Base-by-base conservation (phyloP, 805 yeast genomes). In the Grigorovia yakushimaensis region DNA sequence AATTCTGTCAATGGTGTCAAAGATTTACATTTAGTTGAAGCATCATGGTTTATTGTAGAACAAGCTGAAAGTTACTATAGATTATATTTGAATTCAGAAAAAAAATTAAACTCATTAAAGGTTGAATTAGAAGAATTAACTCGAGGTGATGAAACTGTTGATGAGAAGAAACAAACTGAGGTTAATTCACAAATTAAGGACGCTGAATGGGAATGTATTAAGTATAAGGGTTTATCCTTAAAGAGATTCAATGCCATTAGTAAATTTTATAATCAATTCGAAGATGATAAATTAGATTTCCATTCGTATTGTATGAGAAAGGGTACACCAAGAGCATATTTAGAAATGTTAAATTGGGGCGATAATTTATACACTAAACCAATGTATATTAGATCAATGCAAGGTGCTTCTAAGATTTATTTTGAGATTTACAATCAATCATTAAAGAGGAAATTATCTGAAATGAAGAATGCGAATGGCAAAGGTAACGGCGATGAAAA, bases 281-380 rank as follows among this genome's bases (percentile, higher is more conserved):
- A 72, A 59, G 78, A 77, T 51, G 98, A 93, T 61, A 97, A 93
- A 69, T 74, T 84, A 53, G 99, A 93, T 64, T 93, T 91, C 81
- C 98, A 93, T 63, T 82, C 85, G 42, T 93, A 87, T 64, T 84
- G 95, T 61, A 78, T 86, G 73, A 78, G 96, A 66, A 80, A 84
- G 56, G 98, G 97, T 20, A 87, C 97, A 6, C 82, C 91, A 22
- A 76, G 95, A 53, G 82, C 91, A 8, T 93, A 91, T 61, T 55
- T 85, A 24, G 81, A 80, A 18, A 78, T 86, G 77, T 54, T 89
- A 44, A 65, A 71, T 43, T 93, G 98, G 98, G 95, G 81, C 48
- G 94, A 89, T 62, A 62, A 68, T 19, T 63, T 93, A 42, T 88
- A 73, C 61, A 61, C 78, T 8, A 78, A 84, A 33, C 88, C 94